Base-by-base conservation (phyloP, 371 early-diverging fungal species). In the Lichtheimia ornata region DNA sequence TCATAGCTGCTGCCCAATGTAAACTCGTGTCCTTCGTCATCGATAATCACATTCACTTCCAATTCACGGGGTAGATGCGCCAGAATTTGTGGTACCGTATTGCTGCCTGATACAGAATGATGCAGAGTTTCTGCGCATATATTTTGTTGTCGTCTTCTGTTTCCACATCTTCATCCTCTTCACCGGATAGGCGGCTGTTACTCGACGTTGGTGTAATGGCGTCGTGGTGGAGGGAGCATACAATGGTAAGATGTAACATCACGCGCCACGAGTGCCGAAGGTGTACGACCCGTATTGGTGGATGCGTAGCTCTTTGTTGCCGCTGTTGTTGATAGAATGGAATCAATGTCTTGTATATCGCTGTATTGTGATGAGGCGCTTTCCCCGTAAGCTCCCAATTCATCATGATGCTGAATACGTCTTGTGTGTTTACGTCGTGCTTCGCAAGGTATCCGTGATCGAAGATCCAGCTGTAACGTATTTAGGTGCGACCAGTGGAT, bases 1-100 rank as follows among this genome's bases (percentile, higher is more conserved):
- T 97, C 66, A 97, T 85, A 5, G 97, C 94, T 7, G 96, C 93
- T 0, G 98, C 97, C 97, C 97, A 98, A 64, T 98, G 99, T 14
- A 96, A 73, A 5, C 95, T 85, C 0, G 65, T 98, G 95, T 1
- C 97, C 97, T 53, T 93, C 92, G 44, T 94, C 96, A 58, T 98
- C 97, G 42, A 98, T 91, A 17, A 88, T 84, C 24, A 95, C 73
- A 72, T 97, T 88, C 20, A 94, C 74, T 53, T 97, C 92, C 7
- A 94, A 74, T 41, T 87, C 88, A 6, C 70, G 61, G 14, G 86
- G 79, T 25, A 81, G 73, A 22, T 74, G 62, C 1, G 81, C 65
- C 22, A 93, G 66, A 9, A 86, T 70, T 1, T 77, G 67, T 0
- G 89, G 85, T 7, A 89, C 59, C 7, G 66, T 65, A 14, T 59